A percentile compares a stretch with the other conserved stretches of the same genome.
phyloP scores from a whole-genome alignment of 2,329 filamentous ascomycete genomes.

The Fusarium lyarnte region DNA sequence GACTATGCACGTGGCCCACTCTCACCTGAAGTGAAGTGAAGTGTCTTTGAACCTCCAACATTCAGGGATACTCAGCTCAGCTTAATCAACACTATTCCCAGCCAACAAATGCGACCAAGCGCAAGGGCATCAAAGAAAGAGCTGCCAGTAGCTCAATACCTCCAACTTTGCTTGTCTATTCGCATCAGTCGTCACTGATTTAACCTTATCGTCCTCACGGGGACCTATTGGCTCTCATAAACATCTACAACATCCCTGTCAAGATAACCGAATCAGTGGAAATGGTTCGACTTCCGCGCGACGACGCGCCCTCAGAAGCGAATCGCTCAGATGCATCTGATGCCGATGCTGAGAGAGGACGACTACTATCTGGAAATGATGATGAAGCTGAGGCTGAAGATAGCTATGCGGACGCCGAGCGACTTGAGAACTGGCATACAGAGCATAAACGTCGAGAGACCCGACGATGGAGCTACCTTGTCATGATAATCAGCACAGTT shows the following conservation, averaged over 20 bases:
- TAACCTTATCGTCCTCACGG: neutral
- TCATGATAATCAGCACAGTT: slow-evolving; percentile 33
- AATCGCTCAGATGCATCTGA: slow-evolving; percentile 22
- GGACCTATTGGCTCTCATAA: slow-evolving; percentile 9
- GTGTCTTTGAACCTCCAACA: slow-evolving; percentile 16
- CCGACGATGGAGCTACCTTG: slow-evolving; percentile 34
- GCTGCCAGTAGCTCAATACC: neutral
- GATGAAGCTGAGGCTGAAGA: slow-evolving; percentile 20
- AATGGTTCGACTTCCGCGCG: slow-evolving; percentile 27
- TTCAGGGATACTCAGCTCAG: slow-evolving; percentile 23
- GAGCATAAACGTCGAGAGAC: slow-evolving; percentile 33
- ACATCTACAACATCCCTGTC: slow-evolving; percentile 17
- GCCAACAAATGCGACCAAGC: neutral
- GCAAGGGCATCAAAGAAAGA: neutral
- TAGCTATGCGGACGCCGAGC: slow-evolving; percentile 22
- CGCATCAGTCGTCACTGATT: neutral
- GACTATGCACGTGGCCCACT: slow-evolving; percentile 31
- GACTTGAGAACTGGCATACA: slow-evolving; percentile 31
- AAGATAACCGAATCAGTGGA: slow-evolving; percentile 18
- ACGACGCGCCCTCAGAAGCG: slow-evolving; percentile 22
- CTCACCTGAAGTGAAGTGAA: neutral
- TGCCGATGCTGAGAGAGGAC: slow-evolving; percentile 20
- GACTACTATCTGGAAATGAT: slow-evolving; percentile 19
- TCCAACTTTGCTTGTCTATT: neutral
- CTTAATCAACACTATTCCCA: neutral